Evolutionary conservation across 148 eudicot genomes (phyloP).

Genomic region (Amaranthus hypochondriacus): DNA sequence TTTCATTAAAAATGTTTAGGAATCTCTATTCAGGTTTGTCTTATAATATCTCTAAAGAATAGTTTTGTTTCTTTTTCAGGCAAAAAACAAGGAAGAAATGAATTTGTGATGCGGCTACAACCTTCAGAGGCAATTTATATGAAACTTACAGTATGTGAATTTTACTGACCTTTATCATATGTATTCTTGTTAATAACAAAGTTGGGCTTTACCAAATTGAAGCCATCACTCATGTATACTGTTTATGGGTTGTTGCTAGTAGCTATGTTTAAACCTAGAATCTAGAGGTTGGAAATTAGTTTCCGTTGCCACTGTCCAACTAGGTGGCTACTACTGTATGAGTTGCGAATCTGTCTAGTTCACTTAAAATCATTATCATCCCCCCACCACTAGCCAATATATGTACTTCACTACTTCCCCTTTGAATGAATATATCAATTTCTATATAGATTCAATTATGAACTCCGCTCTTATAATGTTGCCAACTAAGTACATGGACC

Average conservation of each 20-base stretch:
- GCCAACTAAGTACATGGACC: no score
- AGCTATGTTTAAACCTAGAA: no score
- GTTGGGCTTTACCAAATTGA: neutral
- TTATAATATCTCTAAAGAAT: neutral
- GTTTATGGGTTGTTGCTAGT: neutral
- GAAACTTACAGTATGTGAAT: slow-evolving; percentile 79
- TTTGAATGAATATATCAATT: no score
- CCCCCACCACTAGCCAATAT: no score
- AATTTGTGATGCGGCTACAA: slow-evolving; percentile 87
- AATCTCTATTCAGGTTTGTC: neutral
- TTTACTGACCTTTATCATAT: neutral
- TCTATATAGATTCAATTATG: no score
- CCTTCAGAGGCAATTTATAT: slow-evolving; percentile 92
- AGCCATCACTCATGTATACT: neutral
- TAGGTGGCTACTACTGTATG: no score
- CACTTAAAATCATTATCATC: no score
- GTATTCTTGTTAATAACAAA: neutral
- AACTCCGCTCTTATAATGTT: no score
- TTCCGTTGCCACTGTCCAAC: no score
- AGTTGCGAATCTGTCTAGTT: no score
- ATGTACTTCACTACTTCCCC: no score
- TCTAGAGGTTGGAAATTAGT: no score
- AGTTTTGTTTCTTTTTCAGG: slow-evolving; percentile 36
- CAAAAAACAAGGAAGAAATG: slow-evolving; percentile 87
- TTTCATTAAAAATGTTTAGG: neutral